These are phyloP conservation scores for Ochromonas danica DNA, from an alignment of 108 stramenopile species.

Conservation along the genomic window DNA sequence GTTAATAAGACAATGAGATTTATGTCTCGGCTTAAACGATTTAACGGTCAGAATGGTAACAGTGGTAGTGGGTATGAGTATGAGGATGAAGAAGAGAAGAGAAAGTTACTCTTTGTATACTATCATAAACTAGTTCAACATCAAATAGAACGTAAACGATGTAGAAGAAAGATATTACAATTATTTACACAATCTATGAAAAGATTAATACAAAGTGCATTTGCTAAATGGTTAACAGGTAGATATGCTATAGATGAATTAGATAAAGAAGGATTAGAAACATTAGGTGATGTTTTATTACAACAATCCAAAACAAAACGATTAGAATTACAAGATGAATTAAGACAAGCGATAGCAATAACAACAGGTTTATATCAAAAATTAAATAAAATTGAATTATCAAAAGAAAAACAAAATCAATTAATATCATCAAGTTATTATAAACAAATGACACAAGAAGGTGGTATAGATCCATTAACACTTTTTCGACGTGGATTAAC, in stretches of 20 bases:
- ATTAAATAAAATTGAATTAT: background rate
- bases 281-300: background rate
- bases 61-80: too few relatives aligned
- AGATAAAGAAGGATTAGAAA: background rate
- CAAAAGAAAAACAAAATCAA: background rate
- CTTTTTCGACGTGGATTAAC: background rate
- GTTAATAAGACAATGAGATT: background rate
- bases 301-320: background rate
- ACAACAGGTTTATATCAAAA: background rate
- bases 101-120: background rate
- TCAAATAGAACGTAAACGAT: background rate
- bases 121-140: background rate
- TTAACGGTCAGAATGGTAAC: background rate
- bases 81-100: background rate
- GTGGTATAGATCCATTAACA: background rate
- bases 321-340: background rate
- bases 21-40: background rate
- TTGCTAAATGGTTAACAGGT: slow-evolving; percentile 22
- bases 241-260: background rate
- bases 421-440: background rate
- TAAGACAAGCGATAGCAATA: background rate
- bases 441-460: slow-evolving; percentile 10
- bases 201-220: background rate
- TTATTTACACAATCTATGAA: background rate
- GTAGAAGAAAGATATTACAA: background rate